Percentiles rank a stretch among this genome's conserved stretches.
Conservation (phyloP, 2,329 filamentous ascomycete species). For the Decorospora gaudefroyi region DNA sequence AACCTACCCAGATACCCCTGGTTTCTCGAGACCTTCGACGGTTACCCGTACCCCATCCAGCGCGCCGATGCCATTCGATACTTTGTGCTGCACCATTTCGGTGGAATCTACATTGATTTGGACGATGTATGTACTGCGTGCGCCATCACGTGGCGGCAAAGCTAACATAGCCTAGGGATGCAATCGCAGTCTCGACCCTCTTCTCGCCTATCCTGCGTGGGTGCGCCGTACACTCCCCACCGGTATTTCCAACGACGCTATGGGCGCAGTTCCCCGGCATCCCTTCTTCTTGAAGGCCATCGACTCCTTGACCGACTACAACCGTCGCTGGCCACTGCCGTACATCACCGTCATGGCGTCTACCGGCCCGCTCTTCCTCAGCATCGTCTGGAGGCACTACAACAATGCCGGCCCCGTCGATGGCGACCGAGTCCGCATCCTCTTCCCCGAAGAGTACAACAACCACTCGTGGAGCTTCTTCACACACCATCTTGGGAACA, state of each 20-base stretch:
- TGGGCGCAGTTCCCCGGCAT: constrained; percentile 73
- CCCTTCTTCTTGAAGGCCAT: constrained; percentile 75
- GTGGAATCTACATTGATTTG: constrained; percentile 80
- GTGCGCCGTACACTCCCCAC: constrained; percentile 73
- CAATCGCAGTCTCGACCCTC: constrained; percentile 68
- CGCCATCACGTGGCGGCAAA: neutral
- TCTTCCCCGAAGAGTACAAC: constrained; percentile 73
- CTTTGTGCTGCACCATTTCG: constrained; percentile 75
- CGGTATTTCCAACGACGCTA: constrained; percentile 79
- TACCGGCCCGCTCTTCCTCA: constrained; percentile 76
- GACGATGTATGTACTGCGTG: constrained; percentile 61
- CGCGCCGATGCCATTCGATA: constrained; percentile 79
- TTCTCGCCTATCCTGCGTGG: constrained; percentile 71
- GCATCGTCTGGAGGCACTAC: constrained; percentile 76
- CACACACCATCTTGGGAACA: constrained; percentile 66
- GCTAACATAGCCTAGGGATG: constrained; percentile 59
- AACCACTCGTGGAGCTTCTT: constrained; percentile 73
- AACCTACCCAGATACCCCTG: constrained; percentile 64
- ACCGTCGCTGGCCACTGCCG: constrained; percentile 68
- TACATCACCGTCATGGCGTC: constrained; percentile 82
- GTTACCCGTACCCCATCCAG: constrained; percentile 75
- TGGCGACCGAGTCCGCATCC: constrained; percentile 64
- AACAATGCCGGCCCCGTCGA: constrained; percentile 57
- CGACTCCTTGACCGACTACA: constrained; percentile 67
- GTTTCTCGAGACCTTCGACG: constrained; percentile 75